A percentile compares a stretch with the other conserved stretches of the same genome.
Evolutionary conservation across 1,284 basidiomycete species (phyloP).

Genomic region (Vanrija humicola): DNA sequence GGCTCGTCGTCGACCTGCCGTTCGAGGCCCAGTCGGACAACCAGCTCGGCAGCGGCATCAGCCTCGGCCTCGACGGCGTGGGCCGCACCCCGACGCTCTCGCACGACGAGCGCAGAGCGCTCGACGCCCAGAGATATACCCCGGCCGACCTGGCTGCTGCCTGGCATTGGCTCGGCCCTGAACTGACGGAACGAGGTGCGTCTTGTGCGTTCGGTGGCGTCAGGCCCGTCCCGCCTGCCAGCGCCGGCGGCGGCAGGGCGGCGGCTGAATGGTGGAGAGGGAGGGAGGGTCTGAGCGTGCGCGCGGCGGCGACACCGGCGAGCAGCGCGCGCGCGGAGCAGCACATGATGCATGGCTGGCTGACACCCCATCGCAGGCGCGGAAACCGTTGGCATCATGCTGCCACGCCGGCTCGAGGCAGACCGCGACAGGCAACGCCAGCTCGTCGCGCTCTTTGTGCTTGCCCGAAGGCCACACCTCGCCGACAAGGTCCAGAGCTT

Average conservation of each 20-base stretch:
- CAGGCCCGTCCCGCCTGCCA: neutral
- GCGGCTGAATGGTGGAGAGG: neutral
- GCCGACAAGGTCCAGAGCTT: conserved; percentile 27
- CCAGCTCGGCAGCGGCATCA: neutral
- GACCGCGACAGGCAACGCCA: conserved; percentile 24
- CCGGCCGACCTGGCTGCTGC: conserved; percentile 25
- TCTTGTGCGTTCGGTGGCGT: conserved; percentile 4
- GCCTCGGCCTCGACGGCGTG: conserved; percentile 26
- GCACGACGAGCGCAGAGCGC: conserved; percentile 21
- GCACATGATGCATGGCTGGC: neutral
- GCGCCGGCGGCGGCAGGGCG: neutral
- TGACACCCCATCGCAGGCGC: conserved; percentile 17
- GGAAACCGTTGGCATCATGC: conserved; percentile 30
- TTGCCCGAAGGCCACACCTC: conserved; percentile 23
- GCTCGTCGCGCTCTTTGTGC: conserved; percentile 24
- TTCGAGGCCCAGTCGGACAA: conserved; percentile 4
- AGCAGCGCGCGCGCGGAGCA: neutral
- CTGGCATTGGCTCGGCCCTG: conserved; percentile 34
- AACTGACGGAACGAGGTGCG: conserved; percentile 31
- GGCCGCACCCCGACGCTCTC: conserved; percentile 22
- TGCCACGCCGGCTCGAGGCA: conserved; percentile 18
- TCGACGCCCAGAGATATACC: conserved; percentile 22
- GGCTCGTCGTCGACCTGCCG: conserved; percentile 15
- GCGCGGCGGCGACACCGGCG: neutral
- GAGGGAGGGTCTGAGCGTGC: neutral